These are phyloP conservation scores for Carex parvula DNA, from an alignment of 176 grass and related monocot genomes.

Conservation along the genomic window DNA sequence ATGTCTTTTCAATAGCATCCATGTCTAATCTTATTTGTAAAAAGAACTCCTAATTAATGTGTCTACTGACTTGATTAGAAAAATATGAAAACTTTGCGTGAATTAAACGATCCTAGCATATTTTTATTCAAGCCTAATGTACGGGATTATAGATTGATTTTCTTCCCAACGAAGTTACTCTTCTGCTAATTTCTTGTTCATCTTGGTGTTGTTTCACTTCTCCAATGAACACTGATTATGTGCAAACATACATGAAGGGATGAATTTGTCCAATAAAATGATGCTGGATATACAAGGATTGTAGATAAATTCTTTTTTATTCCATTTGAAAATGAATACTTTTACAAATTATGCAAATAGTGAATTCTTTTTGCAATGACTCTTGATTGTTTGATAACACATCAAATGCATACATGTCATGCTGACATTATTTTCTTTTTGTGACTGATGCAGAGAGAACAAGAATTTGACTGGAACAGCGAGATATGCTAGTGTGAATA, in stretches of 20 bases:
- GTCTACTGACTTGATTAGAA: not conserved
- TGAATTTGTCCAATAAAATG: not conserved
- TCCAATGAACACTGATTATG: not conserved
- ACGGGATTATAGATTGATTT: not conserved
- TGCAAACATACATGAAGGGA: not conserved
- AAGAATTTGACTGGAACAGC: conserved; percentile 93
- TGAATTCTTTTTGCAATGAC: not conserved
- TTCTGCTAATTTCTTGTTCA: not conserved
- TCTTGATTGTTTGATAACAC: not conserved
- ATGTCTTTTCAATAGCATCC: not conserved
- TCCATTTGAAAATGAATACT: not conserved
- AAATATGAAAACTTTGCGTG: not conserved
- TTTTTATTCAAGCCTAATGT: not conserved
- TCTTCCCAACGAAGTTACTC: not conserved
- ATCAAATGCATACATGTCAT: not conserved
- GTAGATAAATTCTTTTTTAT: not conserved
- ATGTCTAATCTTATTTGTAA: not conserved
- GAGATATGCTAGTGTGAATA: conserved; percentile 93
- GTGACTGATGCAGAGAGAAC: conserved; percentile 74
- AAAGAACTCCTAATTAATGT: not conserved
- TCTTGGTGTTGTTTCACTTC: not conserved
- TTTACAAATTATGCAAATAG: not conserved
- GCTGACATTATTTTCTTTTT: not conserved
- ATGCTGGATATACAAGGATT: not conserved
- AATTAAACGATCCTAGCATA: not conserved